Conservation (phyloP, 1,284 basidiomycete species). For the Puccinia novopanici region DNA sequence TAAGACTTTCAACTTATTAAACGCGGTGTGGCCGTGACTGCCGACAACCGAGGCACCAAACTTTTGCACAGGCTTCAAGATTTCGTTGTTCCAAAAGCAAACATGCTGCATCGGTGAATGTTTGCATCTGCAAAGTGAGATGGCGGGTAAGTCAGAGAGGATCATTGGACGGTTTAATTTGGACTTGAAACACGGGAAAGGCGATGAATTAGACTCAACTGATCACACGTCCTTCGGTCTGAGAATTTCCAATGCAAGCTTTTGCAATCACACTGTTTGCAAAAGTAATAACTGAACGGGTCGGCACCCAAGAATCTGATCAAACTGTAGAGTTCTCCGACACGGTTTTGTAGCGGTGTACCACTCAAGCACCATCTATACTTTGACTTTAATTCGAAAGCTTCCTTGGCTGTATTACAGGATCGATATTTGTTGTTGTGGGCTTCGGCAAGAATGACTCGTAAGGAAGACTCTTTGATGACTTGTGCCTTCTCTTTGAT, state of each 20-base stretch:
- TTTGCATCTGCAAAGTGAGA: conserved; percentile 24
- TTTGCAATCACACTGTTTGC: conserved; percentile 69
- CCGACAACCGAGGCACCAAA: conserved; percentile 60
- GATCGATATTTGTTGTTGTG: conserved; percentile 87
- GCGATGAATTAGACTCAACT: conserved; percentile 61
- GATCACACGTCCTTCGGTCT: conserved; percentile 79
- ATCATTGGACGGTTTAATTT: not conserved
- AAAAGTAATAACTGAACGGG: conserved; percentile 50
- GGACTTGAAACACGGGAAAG: not conserved
- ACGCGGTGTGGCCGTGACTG: conserved; percentile 45
- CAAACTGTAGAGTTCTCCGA: conserved; percentile 95
- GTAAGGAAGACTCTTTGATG: conserved; percentile 82
- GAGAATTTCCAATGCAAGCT: conserved; percentile 86
- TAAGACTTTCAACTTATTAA: conserved; percentile 49
- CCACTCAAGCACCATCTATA: conserved; percentile 96
- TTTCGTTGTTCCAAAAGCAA: conserved; percentile 83
- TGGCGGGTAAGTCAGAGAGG: not conserved
- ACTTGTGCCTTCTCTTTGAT: conserved; percentile 85
- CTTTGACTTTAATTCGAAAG: conserved; percentile 80
- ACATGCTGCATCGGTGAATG: conserved; percentile 94
- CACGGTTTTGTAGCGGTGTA: conserved; percentile 76
- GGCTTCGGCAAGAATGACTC: conserved; percentile 78
- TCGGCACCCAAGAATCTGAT: conserved; percentile 61
- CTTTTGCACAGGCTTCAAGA: conserved; percentile 89
- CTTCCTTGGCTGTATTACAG: conserved; percentile 93